Evolutionary conservation across 371 early-diverging fungal genomes (phyloP), one percentile per base, ranked within the genome.

Genomic region (Rhizomucor miehei): DNA sequence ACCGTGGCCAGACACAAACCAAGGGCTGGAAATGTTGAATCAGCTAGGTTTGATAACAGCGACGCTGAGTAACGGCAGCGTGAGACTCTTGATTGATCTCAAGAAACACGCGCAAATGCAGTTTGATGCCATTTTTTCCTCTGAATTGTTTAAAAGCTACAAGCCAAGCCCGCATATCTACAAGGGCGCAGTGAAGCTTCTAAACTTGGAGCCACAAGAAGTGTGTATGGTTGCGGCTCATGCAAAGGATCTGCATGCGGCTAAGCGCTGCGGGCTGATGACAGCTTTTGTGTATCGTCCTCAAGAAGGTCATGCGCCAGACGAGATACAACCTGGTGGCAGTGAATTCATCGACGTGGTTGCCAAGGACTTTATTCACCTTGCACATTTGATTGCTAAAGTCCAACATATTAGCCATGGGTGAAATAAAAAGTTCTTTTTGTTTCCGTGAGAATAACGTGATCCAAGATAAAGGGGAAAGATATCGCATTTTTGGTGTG

Each of bases 181-280:
- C 23, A 13, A 40, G 38, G 59, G 54, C 12, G 59, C 59, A 20
- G 54, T 43, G 1, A 17, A 35, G n/a, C 12, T 59, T 14, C 40
- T 59, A 16, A 44, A 48, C 25, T 39, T 59, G 25, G 36, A 48
- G 24, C 59, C 59, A 14, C 39, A 50, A 4, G 20, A 53, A 35
- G 48, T 59, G n/a, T 59, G 59, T 13, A 47, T 59, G 53, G 59
- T 59, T 6, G 59, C 59, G 1, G 50, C 59, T 1, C 59, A 59
- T 43, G 25, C n/a, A 23, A 13, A 16, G 11, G 59, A 59, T 52
- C 43, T 59, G 2, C 36, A 48, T 35, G 44, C 36, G 2, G 59
- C 59, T 14, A 59, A 59, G 20, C 25, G 34, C 5, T 16, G 19
- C n/a, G 59, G 59, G 0, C 49, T 49, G 3, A 48, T 20, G 14